phyloP scores from a whole-genome alignment of 257 asterid genomes.

The Rubia yunnanensis region DNA sequence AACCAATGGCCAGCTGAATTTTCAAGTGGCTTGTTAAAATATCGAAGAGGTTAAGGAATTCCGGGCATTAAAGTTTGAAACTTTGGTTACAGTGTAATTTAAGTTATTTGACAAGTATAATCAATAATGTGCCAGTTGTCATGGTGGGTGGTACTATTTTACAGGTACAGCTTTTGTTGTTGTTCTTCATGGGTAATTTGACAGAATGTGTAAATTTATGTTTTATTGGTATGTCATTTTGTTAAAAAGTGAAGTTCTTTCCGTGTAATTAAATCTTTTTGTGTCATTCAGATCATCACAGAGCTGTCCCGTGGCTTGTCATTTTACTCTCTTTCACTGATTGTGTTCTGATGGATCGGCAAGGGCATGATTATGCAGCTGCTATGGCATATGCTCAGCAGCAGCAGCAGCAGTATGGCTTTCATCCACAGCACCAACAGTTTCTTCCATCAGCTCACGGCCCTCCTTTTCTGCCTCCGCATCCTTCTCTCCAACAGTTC shows the following conservation, averaged over 20 bases:
- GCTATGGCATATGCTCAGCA: not conserved
- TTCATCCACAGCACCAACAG: slow-evolving; percentile 70
- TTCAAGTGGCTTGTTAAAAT: too few species aligned
- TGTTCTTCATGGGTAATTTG: not conserved
- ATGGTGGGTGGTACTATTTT: not conserved
- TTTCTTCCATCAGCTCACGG: slow-evolving; percentile 74
- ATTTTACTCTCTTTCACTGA: not conserved
- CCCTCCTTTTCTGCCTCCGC: slow-evolving; percentile 75
- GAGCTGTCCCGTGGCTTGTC: not conserved
- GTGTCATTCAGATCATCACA: not conserved
- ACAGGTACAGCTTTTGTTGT: not conserved
- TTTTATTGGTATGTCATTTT: not conserved
- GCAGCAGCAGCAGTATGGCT: not conserved
- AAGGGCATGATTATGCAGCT: not conserved
- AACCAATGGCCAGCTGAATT: too few species aligned
- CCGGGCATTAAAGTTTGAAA: not conserved
- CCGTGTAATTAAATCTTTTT: not conserved
- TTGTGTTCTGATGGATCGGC: not conserved
- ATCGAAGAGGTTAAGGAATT: too few species aligned
- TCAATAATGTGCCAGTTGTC: not conserved
- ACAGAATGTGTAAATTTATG: not conserved
- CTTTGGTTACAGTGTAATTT: not conserved
- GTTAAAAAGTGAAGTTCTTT: not conserved
- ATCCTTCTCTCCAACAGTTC: slow-evolving; percentile 77
- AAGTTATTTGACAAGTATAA: not conserved